phyloP scores from a whole-genome alignment of 23 red algal genomes.

The Gracilaria domingensis region DNA sequence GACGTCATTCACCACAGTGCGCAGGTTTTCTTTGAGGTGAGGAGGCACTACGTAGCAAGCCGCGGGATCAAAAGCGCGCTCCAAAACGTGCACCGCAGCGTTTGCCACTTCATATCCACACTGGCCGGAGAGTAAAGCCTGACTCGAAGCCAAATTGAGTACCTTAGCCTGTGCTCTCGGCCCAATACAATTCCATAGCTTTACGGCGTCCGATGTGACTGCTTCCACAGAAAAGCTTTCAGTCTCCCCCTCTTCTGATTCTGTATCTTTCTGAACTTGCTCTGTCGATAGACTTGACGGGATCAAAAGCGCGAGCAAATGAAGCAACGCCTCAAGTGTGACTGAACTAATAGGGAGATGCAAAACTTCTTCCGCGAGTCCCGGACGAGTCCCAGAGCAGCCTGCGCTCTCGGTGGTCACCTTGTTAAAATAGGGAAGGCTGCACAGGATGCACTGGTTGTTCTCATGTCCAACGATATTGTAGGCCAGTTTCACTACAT shows the following conservation, averaged over 20 bases:
- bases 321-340: conserved; percentile 20
- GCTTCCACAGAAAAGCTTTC: background rate
- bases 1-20: background rate
- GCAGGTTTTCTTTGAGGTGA: conserved; percentile 1
- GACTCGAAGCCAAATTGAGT: conserved; percentile 25
- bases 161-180: conserved; percentile 12
- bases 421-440: conserved; percentile 14
- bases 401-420: background rate
- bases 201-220: conserved; percentile 9
- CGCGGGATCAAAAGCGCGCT: conserved; percentile 48
- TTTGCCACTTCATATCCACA: conserved; percentile 39
- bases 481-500: conserved; percentile 21
- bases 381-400: background rate
- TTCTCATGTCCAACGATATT: conserved; percentile 6
- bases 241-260: background rate
- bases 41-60: conserved; percentile 21
- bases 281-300: conserved; percentile 7
- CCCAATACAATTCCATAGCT: conserved; percentile 52
- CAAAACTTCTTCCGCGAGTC: background rate
- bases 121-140: conserved; percentile 17
- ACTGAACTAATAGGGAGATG: conserved; percentile 25
- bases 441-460: background rate
- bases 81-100: conserved; percentile 21
- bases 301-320: conserved; percentile 52
- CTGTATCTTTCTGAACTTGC: background rate